Conservation (phyloP, 345 rosid genomes). For the Sapria himalayana region DNA sequence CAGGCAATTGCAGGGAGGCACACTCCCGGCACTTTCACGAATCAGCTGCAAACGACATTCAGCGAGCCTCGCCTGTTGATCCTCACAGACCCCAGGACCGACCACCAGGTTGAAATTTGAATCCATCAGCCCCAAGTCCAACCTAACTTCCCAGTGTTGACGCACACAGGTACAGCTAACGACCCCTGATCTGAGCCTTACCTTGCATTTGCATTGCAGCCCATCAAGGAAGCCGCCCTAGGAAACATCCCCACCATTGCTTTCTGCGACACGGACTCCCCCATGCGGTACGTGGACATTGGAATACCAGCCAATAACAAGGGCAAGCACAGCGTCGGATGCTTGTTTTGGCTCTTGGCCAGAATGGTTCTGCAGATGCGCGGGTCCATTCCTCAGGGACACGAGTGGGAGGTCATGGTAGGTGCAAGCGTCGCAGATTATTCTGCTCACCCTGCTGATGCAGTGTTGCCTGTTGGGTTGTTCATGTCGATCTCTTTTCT, state of each 20-base stretch:
- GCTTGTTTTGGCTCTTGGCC: constrained; percentile 85
- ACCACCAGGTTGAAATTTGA: constrained; percentile 64
- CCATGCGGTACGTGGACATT: constrained; percentile 76
- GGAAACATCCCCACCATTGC: constrained; percentile 94
- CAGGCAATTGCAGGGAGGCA: constrained; percentile 97
- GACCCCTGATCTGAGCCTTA: too few species aligned
- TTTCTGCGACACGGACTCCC: constrained; percentile 91
- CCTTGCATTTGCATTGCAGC: too few species aligned
- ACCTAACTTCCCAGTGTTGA: too few species aligned
- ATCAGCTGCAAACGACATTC: constrained; percentile 81
- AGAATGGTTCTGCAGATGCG: constrained; percentile 98
- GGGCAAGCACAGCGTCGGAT: constrained; percentile 91
- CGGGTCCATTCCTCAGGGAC: constrained; percentile 56
- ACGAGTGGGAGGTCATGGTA: constrained; percentile 81
- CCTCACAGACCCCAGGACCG: constrained; percentile 94
- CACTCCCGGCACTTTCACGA: constrained; percentile 96
- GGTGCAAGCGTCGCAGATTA: too few species aligned
- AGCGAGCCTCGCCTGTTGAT: constrained; percentile 71
- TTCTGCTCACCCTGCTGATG: too few species aligned
- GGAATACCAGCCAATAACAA: constrained; percentile 96
- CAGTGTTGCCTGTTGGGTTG: too few species aligned
- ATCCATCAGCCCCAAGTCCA: too few species aligned
- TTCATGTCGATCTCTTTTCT: too few species aligned
- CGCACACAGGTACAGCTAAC: too few species aligned
- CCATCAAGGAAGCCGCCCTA: constrained; percentile 88